A percentile compares a stretch with the other conserved stretches of the same genome.
Evolutionary conservation across 148 eudicot genomes (phyloP).

Genomic region (Vaccinium myrtillus): DNA sequence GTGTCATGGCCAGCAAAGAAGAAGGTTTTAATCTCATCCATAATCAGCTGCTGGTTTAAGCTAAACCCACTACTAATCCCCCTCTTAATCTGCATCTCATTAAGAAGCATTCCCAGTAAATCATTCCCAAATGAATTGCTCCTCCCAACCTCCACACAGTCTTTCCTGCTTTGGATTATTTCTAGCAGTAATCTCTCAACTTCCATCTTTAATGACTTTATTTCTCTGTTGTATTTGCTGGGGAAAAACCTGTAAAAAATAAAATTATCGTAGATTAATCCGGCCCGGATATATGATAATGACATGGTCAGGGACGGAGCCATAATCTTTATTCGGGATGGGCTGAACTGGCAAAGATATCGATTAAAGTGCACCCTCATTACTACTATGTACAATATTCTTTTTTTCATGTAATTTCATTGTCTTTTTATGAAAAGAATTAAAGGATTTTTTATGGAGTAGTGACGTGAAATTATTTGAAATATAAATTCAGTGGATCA

Average conservation of each 20-base stretch:
- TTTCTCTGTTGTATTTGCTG: slow-evolving; percentile 85
- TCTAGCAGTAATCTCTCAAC: slow-evolving; percentile 75
- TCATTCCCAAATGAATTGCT: slow-evolving; percentile 78
- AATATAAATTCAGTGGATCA: too few species aligned
- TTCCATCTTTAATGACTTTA: slow-evolving; percentile 64
- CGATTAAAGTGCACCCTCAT: too few species aligned
- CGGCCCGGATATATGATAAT: background rate
- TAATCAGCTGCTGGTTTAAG: slow-evolving; percentile 67
- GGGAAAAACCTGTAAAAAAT: slow-evolving; percentile 67
- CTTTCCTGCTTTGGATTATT: slow-evolving; percentile 71
- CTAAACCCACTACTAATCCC: slow-evolving; percentile 29
- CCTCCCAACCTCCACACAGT: slow-evolving; percentile 62
- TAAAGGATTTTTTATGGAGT: too few species aligned
- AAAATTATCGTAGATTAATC: background rate
- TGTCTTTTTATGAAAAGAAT: too few species aligned
- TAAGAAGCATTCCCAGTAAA: slow-evolving; percentile 66
- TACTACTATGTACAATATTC: too few species aligned
- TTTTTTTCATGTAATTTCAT: too few species aligned
- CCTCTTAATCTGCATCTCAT: slow-evolving; percentile 60
- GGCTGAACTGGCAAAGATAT: background rate
- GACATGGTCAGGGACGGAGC: background rate
- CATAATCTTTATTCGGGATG: too few species aligned
- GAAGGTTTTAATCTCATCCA: slow-evolving; percentile 95
- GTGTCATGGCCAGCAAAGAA: slow-evolving; percentile 91
- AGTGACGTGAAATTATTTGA: too few species aligned